These are phyloP conservation scores for Tylopilus balloui DNA, from an alignment of 768 basidiomycete genomes.

Conservation along the genomic window DNA sequence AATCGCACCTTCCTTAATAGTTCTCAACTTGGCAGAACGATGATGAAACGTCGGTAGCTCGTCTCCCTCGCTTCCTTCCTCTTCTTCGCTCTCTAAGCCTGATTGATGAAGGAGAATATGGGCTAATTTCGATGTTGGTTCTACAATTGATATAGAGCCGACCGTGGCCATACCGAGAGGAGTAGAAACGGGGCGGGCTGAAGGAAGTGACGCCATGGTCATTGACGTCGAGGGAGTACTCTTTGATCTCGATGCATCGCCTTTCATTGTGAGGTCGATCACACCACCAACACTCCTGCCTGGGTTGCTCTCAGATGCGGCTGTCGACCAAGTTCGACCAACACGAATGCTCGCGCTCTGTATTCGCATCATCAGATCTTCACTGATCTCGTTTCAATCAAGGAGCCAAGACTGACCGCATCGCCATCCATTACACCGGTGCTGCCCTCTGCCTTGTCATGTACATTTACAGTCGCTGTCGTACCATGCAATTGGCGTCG, in stretches of 20 bases:
- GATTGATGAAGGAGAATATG: conserved; percentile 9
- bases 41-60: conserved; percentile 20
- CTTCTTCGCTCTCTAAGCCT: conserved; percentile 9
- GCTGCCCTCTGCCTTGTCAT: not conserved
- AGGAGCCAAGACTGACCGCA: conserved; percentile 8
- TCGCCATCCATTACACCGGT: not conserved
- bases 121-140: conserved; percentile 13
- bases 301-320: not conserved
- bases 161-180: not conserved
- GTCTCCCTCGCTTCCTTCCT: conserved; percentile 9
- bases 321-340: not conserved
- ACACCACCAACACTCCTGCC: not conserved
- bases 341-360: conserved; percentile 8
- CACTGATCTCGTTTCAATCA: not conserved
- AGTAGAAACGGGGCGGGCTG: not conserved
- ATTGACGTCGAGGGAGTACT: not conserved
- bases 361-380: not conserved
- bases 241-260: not conserved
- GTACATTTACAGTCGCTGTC: not conserved
- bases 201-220: not conserved
- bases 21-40: conserved; percentile 4
- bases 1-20: not conserved
- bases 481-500: not conserved
- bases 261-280: conserved; percentile 8
- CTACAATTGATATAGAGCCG: not conserved